These are phyloP conservation scores for Trametes pubescens DNA, from an alignment of 1,284 basidiomycete species.

Conservation along the genomic window DNA sequence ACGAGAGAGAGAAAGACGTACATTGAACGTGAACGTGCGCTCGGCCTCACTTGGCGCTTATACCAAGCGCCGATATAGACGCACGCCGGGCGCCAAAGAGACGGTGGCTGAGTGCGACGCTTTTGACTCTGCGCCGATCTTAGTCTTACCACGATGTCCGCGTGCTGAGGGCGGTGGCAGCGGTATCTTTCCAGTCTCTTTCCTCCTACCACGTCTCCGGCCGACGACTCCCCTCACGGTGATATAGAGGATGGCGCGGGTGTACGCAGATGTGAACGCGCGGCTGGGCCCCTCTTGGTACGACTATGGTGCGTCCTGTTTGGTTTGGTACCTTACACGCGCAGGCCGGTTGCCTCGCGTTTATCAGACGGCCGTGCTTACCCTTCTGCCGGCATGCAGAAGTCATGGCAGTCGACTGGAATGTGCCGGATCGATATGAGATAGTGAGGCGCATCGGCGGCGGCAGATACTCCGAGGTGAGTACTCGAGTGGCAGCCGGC, in stretches of 20 bases:
- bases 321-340: neutral
- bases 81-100: no score
- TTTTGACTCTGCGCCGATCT: slow-evolving; percentile 23
- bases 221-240: neutral
- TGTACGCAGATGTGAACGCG: slow-evolving; percentile 77
- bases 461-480: slow-evolving; percentile 94
- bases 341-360: slow-evolving; percentile 7
- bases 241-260: slow-evolving; percentile 53
- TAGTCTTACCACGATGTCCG: slow-evolving; percentile 26
- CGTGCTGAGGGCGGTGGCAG: slow-evolving; percentile 29
- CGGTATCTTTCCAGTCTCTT: slow-evolving; percentile 18
- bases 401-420: slow-evolving; percentile 83
- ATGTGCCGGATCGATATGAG: slow-evolving; percentile 97
- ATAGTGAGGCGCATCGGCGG: slow-evolving; percentile 97
- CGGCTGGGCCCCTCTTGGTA: slow-evolving; percentile 79
- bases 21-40: no score
- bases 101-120: neutral
- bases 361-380: slow-evolving; percentile 23
- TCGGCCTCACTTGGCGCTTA: no score
- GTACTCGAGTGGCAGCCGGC: slow-evolving; percentile 57
- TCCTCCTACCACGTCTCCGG: slow-evolving; percentile 12
- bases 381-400: slow-evolving; percentile 51
- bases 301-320: slow-evolving; percentile 70
- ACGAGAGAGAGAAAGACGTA: no score
- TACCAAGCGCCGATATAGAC: neutral